Evolutionary conservation across 108 stramenopile genomes (phyloP).

Genomic region (Chaetoceros muelleri): DNA sequence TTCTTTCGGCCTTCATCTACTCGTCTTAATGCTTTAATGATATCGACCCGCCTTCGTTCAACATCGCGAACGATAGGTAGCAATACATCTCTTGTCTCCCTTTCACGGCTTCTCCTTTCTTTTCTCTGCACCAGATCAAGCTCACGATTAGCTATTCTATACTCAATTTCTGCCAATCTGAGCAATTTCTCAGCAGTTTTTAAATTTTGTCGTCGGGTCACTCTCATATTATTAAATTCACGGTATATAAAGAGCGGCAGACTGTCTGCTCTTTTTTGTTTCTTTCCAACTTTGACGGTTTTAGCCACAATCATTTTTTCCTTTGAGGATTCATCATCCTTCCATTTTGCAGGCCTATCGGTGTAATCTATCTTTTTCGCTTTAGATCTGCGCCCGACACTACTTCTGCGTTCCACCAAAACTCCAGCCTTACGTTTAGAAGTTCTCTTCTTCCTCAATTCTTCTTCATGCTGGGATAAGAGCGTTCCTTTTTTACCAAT

Average conservation of each 20-base stretch:
- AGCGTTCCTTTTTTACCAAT: background rate
- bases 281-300: conserved; percentile 2
- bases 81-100: background rate
- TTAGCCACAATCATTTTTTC: conserved; percentile 1
- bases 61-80: background rate
- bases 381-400: background rate
- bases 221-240: conserved; percentile 25
- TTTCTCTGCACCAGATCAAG: background rate
- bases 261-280: background rate
- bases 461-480: background rate
- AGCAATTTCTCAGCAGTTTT: conserved; percentile 5
- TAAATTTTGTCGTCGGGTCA: conserved; percentile 10
- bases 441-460: background rate
- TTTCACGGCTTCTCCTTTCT: background rate
- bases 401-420: background rate
- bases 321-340: background rate
- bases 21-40: background rate
- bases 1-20: background rate
- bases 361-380: background rate
- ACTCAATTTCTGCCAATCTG: conserved; percentile 12
- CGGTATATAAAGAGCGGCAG: conserved; percentile 20
- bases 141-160: conserved; percentile 10
- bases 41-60: background rate
- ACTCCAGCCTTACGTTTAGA: background rate
- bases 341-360: background rate